Conservation (phyloP, 257 asterid species). For the Ballota nigra region DNA sequence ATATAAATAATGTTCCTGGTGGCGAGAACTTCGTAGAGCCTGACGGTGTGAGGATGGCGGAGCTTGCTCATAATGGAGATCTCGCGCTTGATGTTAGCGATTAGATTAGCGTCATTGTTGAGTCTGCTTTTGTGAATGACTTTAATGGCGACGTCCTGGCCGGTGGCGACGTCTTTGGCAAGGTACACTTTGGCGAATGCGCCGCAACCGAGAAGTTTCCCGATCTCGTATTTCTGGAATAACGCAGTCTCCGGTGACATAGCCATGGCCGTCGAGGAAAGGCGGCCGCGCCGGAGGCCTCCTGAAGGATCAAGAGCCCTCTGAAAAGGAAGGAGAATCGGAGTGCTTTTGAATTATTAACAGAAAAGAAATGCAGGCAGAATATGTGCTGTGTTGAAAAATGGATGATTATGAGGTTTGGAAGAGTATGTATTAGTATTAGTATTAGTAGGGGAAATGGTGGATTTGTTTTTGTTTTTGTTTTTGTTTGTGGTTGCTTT, state of each 20-base stretch:
- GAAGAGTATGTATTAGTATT: background rate
- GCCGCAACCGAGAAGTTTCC: constrained; percentile 44
- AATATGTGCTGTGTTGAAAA: background rate
- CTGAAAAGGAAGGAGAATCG: background rate
- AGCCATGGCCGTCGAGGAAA: constrained; percentile 20
- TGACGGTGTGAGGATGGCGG: constrained; percentile 36
- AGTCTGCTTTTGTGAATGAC: constrained; percentile 37
- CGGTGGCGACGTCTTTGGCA: constrained; percentile 31
- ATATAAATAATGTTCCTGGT: constrained; percentile 41
- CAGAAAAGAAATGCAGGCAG: background rate
- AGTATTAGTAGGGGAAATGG: background rate
- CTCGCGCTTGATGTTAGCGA: constrained; percentile 38
- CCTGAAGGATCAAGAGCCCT: constrained; percentile 2
- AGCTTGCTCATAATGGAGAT: constrained; percentile 38
- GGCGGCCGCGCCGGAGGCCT: background rate
- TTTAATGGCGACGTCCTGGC: constrained; percentile 41
- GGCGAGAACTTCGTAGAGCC: constrained; percentile 40
- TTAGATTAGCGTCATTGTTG: constrained; percentile 21
- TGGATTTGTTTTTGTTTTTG: background rate
- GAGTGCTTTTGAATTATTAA: background rate
- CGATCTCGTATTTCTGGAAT: constrained; percentile 40
- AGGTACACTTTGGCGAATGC: constrained; percentile 47
- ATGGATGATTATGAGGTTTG: background rate
- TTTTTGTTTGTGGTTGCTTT: background rate
- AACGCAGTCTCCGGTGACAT: constrained; percentile 28